Evolutionary conservation across 257 asterid species (phyloP), one percentile per base, ranked within the genome.

Genomic region (Eustoma russellianum): DNA sequence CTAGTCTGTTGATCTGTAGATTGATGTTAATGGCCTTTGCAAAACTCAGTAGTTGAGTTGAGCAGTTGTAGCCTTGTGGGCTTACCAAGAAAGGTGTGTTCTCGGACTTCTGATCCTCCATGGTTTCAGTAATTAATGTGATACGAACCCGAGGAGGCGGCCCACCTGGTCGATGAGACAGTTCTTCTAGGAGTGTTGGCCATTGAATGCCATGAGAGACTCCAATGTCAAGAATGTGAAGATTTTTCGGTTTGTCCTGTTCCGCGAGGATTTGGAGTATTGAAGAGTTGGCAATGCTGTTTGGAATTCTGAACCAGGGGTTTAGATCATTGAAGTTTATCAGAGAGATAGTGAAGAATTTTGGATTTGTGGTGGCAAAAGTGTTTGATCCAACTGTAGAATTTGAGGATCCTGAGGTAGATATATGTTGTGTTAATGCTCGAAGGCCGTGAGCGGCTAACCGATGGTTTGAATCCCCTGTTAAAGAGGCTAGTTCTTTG

Each of bases 141-240:
- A 88, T 74, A 41, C 93, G 87, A 58, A 88, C 90, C 41, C 82
- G 24, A 3, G 93, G 88, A 0, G 94, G 96, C 0, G 94, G 94
- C 1, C 94, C 96, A 5, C 94, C 94, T 2, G 79, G 61, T 40
- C 84, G 76, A 5, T 82, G 81, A 11, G 79, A 74, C 64, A 88
- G 60, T 52, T 84, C 96, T 66, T 81, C 96, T 0, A 88, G 72
- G 17, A 88, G 88, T 0, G 88, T 87, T 11, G 96, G 96, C 96
- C 96, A 87, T 17, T 88, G 96, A 15, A 88, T 71, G 12, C 96
- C 96, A 53, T 84, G 96, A 24, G 94, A 88, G 24, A 82, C 96
- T 67, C 96, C 94, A 38, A 84, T 80, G 54, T 88, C 96, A 41
- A 88, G 74, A 69, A 88, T 88, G 80, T 88, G 96, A 46, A 88